phyloP scores from a whole-genome alignment of 1,284 basidiomycete genomes.

The Sporisorium sorghi region DNA sequence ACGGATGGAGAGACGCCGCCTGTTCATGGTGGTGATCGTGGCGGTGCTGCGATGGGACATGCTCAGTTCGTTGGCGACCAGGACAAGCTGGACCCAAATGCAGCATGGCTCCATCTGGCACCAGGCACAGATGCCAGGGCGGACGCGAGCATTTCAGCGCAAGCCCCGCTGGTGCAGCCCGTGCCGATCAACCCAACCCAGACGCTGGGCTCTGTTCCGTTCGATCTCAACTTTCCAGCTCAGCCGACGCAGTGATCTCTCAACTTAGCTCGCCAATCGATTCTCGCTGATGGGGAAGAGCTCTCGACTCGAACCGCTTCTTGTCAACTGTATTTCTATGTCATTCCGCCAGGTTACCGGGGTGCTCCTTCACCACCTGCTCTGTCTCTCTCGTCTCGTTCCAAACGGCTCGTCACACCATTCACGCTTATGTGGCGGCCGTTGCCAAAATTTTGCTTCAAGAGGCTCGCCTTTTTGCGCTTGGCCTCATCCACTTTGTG shows the following conservation, averaged over 20 bases:
- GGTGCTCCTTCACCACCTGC: background rate
- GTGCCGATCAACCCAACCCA: conserved; percentile 32
- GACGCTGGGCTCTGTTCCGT: conserved; percentile 17
- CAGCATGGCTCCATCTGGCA: conserved; percentile 12
- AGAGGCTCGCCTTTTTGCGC: too few relatives aligned
- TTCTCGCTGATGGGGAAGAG: background rate
- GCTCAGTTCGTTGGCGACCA: background rate
- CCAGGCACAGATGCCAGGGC: conserved; percentile 2
- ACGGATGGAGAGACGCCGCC: conserved; percentile 42
- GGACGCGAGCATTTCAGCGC: background rate
- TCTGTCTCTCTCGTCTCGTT: background rate
- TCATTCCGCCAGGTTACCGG: background rate
- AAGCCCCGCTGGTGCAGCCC: conserved; percentile 18
- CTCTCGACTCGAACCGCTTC: background rate
- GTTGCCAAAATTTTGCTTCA: too few relatives aligned
- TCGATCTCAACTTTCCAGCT: conserved; percentile 23
- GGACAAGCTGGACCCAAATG: conserved; percentile 3
- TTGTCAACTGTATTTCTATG: conserved; percentile 43
- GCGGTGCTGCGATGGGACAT: background rate
- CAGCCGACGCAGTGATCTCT: conserved; percentile 3
- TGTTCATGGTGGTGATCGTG: background rate
- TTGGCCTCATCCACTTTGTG: background rate
- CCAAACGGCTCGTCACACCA: conserved; percentile 10
- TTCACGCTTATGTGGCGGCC: conserved; percentile 19
- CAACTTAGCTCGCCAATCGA: background rate